These are phyloP conservation scores for Acanthamoeba sp. DNA, from an alignment of 208 protist species.

Conservation along the genomic window DNA sequence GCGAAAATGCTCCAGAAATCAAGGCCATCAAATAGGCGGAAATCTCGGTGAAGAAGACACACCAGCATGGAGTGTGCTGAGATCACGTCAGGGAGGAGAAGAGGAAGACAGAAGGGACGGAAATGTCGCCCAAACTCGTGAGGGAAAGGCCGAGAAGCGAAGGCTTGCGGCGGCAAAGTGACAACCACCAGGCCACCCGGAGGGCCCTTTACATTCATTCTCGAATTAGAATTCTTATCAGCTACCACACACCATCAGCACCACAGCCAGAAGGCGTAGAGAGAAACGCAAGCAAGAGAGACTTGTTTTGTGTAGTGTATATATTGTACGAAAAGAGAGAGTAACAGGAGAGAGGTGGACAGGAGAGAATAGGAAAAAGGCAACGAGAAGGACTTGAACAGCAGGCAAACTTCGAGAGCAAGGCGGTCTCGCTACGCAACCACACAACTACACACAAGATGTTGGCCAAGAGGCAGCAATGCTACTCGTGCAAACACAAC, in stretches of 20 bases:
- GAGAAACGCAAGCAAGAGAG: background rate
- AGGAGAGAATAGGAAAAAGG: background rate
- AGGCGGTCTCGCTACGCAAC: background rate
- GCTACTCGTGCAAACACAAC: conserved; percentile 32
- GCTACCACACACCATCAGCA: background rate
- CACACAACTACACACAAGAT: conserved; percentile 10
- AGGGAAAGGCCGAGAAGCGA: background rate
- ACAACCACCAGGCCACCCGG: background rate
- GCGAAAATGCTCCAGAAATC: background rate
- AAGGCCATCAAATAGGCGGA: background rate
- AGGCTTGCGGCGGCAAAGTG: background rate
- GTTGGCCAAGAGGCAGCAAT: conserved; percentile 40
- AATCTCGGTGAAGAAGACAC: background rate
- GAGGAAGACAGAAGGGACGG: background rate
- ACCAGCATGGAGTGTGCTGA: background rate
- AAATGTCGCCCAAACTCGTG: conserved; percentile 26
- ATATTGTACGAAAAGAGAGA: too few relatives aligned
- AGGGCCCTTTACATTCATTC: background rate
- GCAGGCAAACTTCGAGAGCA: background rate
- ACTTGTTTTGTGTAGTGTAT: too few relatives aligned
- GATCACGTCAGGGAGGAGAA: background rate
- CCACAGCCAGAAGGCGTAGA: background rate
- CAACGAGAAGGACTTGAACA: background rate
- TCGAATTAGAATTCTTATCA: background rate
- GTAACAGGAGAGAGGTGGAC: too few relatives aligned